A percentile compares a stretch with the other conserved stretches of the same genome.
These are phyloP conservation scores for Calonectria leucothoes DNA, from an alignment of 2,329 filamentous ascomycete species.

Conservation along the genomic window DNA sequence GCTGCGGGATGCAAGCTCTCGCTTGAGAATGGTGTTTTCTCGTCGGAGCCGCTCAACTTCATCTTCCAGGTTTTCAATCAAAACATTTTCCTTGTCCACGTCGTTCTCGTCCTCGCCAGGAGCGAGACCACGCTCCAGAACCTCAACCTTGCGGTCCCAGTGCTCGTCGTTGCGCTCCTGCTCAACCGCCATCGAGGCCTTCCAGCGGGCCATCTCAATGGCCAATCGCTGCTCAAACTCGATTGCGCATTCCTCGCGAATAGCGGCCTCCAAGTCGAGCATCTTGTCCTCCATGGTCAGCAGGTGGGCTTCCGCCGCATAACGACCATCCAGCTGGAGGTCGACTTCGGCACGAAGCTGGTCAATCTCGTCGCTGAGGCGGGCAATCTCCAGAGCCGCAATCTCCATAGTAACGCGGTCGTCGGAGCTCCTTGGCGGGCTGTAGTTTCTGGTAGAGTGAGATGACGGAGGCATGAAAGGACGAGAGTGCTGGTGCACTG, in stretches of 20 bases:
- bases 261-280: slow-evolving; percentile 79
- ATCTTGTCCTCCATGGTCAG: slow-evolving; percentile 75
- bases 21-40: slow-evolving; percentile 73
- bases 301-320: slow-evolving; percentile 79
- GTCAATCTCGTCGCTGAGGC: slow-evolving; percentile 80
- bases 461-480: slow-evolving; percentile 55
- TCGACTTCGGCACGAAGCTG: slow-evolving; percentile 76
- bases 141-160: slow-evolving; percentile 86
- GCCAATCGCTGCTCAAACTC: slow-evolving; percentile 87
- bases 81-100: slow-evolving; percentile 70
- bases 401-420: slow-evolving; percentile 82
- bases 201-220: slow-evolving; percentile 84
- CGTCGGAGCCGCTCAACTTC: slow-evolving; percentile 78
- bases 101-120: slow-evolving; percentile 54
- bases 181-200: slow-evolving; percentile 81
- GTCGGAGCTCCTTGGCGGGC: slow-evolving; percentile 53
- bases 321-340: slow-evolving; percentile 76
- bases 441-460: slow-evolving; percentile 52
- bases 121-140: slow-evolving; percentile 63
- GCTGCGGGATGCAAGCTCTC: slow-evolving; percentile 73
- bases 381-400: slow-evolving; percentile 82
- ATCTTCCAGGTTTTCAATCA: slow-evolving; percentile 73
- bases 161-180: slow-evolving; percentile 85
- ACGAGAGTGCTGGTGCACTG: slow-evolving; percentile 49
- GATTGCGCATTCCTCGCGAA: slow-evolving; percentile 87